Evolutionary conservation across 441 rosid genomes (phyloP).

Genomic region (Croton setiger): DNA sequence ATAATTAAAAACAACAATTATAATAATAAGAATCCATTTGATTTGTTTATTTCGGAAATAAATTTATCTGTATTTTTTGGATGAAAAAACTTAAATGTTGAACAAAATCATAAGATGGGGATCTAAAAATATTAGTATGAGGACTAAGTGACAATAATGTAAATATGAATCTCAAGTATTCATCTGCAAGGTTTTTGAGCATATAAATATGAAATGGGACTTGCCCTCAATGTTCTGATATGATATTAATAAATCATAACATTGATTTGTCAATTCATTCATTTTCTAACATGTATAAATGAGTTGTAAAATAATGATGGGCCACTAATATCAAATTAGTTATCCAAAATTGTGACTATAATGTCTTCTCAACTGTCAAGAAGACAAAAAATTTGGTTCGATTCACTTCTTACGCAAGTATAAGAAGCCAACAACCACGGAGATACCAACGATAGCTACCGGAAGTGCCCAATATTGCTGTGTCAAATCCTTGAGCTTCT

Average conservation of each 20-base stretch:
- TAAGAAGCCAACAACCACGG: slow-evolving; percentile 58
- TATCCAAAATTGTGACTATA: slow-evolving; percentile 25
- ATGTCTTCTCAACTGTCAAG: slow-evolving; percentile 9
- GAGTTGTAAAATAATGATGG: slow-evolving; percentile 5
- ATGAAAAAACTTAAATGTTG: too few relatives aligned
- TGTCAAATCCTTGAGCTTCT: slow-evolving; percentile 49
- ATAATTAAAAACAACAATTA: too few relatives aligned
- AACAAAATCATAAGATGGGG: too few relatives aligned
- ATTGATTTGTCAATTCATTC: background rate
- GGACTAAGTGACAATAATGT: too few relatives aligned
- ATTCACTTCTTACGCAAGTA: slow-evolving; percentile 57
- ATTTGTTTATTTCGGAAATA: too few relatives aligned
- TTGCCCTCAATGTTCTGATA: background rate
- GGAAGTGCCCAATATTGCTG: slow-evolving; percentile 73
- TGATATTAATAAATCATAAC: background rate
- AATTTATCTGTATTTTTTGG: too few relatives aligned
- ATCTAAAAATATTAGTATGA: too few relatives aligned
- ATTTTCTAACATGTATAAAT: background rate
- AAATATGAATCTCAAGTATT: background rate
- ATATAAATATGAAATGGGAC: background rate
- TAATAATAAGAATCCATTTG: too few relatives aligned
- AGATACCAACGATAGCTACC: slow-evolving; percentile 50
- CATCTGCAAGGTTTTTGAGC: background rate
- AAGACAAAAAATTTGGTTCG: background rate
- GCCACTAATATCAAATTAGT: slow-evolving; percentile 15